These are phyloP conservation scores for Aspergillus novoparasiticus DNA, from an alignment of 2,329 filamentous ascomycete genomes.

Conservation along the genomic window DNA sequence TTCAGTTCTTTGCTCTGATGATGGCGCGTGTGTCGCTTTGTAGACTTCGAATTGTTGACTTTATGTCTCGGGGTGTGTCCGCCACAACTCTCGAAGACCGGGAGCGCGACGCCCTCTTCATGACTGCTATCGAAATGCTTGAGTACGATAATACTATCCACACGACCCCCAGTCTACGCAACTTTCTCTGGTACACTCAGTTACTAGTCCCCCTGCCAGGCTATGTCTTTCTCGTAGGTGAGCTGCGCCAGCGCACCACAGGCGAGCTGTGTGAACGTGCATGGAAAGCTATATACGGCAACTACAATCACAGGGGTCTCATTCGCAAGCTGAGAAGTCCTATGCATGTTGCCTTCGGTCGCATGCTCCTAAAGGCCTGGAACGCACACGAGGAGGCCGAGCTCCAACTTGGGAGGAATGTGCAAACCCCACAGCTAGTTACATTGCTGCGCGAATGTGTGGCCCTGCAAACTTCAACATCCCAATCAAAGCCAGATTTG, in stretches of 20 bases:
- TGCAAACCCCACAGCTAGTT: not conserved
- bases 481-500: not conserved
- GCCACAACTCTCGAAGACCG: not conserved
- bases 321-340: not conserved
- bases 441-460: not conserved
- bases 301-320: not conserved
- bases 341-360: not conserved
- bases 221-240: not conserved
- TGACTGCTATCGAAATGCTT: not conserved
- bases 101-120: not conserved
- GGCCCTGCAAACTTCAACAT: not conserved
- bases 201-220: not conserved
- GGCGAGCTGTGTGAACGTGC: not conserved
- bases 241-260: not conserved
- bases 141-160: not conserved
- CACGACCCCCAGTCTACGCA: not conserved
- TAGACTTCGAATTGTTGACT: slow-evolving; percentile 27
- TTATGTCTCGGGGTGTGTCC: not conserved
- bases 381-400: not conserved
- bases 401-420: not conserved
- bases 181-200: not conserved
- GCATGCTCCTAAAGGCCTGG: not conserved
- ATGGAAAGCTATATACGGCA: not conserved
- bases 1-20: slow-evolving; percentile 62
- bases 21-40: slow-evolving; percentile 60